Conservation (phyloP, 2,329 filamentous ascomycete species). For the Mollisia scopiformis region DNA sequence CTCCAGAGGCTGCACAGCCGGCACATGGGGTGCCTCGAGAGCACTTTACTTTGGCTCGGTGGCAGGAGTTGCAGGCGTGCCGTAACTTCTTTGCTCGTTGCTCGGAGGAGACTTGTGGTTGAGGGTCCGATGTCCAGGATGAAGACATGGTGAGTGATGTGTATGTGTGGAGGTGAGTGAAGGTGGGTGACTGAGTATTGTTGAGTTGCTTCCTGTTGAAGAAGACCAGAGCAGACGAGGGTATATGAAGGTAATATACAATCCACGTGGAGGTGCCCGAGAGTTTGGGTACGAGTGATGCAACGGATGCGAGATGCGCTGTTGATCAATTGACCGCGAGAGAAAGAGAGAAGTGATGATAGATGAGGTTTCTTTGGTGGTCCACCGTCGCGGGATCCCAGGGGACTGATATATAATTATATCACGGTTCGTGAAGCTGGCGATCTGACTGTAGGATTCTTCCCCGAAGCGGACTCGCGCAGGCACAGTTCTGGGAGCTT, state of each 20-base stretch:
- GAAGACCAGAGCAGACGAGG: neutral
- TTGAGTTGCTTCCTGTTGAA: neutral
- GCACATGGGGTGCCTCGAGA: neutral
- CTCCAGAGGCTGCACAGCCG: neutral
- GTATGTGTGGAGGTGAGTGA: neutral
- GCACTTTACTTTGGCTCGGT: neutral
- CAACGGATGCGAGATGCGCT: neutral
- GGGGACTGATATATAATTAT: neutral
- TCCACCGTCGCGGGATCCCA: neutral
- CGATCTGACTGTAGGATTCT: neutral
- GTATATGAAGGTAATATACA: neutral
- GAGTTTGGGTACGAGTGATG: neutral
- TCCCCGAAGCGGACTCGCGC: neutral
- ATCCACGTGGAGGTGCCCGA: neutral
- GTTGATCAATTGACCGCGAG: neutral
- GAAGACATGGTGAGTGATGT: neutral
- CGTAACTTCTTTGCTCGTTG: neutral
- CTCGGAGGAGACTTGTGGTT: neutral
- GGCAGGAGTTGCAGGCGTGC: neutral
- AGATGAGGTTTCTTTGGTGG: neutral
- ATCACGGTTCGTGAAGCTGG: neutral
- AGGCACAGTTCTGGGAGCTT: neutral
- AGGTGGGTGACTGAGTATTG: neutral
- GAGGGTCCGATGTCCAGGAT: neutral
- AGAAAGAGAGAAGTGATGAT: neutral